Conservation (phyloP, 345 rosid genomes). For the Eutrema yunnanense region DNA sequence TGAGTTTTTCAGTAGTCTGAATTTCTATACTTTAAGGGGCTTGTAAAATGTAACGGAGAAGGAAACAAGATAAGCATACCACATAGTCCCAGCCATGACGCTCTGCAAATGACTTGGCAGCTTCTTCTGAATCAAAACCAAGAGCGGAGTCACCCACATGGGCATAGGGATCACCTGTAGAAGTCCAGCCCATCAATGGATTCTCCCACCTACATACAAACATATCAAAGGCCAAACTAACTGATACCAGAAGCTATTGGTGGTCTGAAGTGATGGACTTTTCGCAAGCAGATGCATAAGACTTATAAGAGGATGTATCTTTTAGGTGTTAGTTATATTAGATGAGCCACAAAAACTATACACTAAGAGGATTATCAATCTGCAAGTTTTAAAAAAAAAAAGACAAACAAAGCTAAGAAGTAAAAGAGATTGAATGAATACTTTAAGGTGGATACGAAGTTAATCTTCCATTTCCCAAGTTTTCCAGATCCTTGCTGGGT, state of each 20-base stretch:
- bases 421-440: constrained; percentile 16
- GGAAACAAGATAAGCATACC: constrained; percentile 44
- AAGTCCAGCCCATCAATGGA: constrained; percentile 99
- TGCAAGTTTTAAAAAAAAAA: neutral
- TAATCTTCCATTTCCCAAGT: constrained; percentile 90
- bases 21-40: too few species aligned
- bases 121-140: constrained; percentile 67
- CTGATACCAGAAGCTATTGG: neutral
- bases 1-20: neutral
- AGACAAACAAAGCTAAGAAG: neutral
- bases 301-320: neutral
- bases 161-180: constrained; percentile 99
- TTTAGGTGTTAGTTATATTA: neutral
- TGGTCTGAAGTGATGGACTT: neutral
- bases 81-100: constrained; percentile 86
- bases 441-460: constrained; percentile 88
- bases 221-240: neutral
- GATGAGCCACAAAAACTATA: neutral
- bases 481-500: constrained; percentile 96
- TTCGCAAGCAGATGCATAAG: neutral
- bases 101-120: constrained; percentile 82
- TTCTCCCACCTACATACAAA: constrained; percentile 86
- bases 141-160: constrained; percentile 91
- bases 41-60: neutral
- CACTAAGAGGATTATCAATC: neutral